These are phyloP conservation scores for Bryum argenteum DNA, from an alignment of 225 moss, liverwort and hornwort genomes.

Conservation along the genomic window DNA sequence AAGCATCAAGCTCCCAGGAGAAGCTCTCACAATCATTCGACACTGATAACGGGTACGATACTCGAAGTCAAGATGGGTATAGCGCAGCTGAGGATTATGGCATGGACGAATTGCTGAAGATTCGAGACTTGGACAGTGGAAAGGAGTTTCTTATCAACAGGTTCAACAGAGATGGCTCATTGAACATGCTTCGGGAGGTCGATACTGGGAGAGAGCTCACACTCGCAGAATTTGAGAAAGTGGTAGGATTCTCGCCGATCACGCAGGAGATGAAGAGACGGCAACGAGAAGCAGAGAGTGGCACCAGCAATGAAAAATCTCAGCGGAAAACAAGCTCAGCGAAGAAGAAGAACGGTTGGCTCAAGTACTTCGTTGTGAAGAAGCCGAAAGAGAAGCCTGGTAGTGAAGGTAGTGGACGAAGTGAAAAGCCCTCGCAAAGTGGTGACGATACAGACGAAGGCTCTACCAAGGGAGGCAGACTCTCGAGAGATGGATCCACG, in stretches of 20 bases:
- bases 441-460: constrained; percentile 59
- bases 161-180: constrained; percentile 60
- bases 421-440: constrained; percentile 53
- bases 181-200: constrained; percentile 77
- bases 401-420: constrained; percentile 51
- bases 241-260: constrained; percentile 81
- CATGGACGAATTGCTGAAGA: constrained; percentile 66
- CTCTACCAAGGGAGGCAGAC: constrained; percentile 44
- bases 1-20: constrained; percentile 55
- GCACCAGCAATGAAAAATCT: constrained; percentile 53
- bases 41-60: constrained; percentile 57
- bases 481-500: constrained; percentile 56
- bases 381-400: constrained; percentile 50
- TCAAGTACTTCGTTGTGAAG: constrained; percentile 52
- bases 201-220: constrained; percentile 91
- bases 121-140: constrained; percentile 93
- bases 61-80: constrained; percentile 56
- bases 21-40: constrained; percentile 55
- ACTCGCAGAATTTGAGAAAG: constrained; percentile 83
- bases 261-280: constrained; percentile 87
- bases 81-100: constrained; percentile 60
- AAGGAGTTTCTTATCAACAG: constrained; percentile 80
- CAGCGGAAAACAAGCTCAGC: constrained; percentile 28
- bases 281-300: constrained; percentile 70
- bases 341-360: constrained; percentile 65